A percentile compares a stretch with the other conserved stretches of the same genome.
Evolutionary conservation across 2,329 filamentous ascomycete genomes (phyloP).

Genomic region (Trichoderma guizhouense): DNA sequence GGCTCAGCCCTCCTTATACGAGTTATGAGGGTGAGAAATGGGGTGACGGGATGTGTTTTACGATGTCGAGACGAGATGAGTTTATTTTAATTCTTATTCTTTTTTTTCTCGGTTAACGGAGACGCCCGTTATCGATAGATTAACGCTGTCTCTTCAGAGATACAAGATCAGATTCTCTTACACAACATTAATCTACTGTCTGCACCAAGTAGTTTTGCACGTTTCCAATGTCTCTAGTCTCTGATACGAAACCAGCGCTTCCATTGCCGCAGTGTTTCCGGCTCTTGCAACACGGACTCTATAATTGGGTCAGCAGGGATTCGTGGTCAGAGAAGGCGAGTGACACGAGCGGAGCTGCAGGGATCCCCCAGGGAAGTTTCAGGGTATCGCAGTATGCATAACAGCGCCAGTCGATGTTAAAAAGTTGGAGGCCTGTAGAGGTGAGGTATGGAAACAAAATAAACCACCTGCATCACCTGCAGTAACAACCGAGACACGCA

Average conservation of each 20-base stretch:
- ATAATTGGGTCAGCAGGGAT: not conserved
- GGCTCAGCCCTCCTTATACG: not conserved
- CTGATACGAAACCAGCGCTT: not conserved
- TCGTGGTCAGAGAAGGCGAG: not conserved
- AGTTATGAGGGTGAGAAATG: not conserved
- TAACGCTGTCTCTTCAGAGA: not conserved
- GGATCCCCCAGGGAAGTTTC: not conserved
- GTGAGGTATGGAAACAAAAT: not conserved
- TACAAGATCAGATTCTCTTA: not conserved
- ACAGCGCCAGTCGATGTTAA: not conserved
- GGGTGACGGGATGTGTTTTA: not conserved
- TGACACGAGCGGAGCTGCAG: conserved; percentile 1
- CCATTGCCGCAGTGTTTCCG: not conserved
- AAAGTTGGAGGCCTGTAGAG: not conserved
- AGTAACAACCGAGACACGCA: not conserved
- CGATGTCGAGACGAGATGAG: not conserved
- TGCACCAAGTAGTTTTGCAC: not conserved
- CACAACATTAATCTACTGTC: not conserved
- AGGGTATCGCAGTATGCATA: conserved; percentile 6
- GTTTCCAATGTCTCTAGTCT: not conserved
- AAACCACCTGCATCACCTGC: not conserved
- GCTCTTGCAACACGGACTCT: not conserved
- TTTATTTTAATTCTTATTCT: not conserved
- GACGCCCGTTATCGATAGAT: not conserved
- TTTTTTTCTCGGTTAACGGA: not conserved